Conservation (phyloP, 768 basidiomycete genomes). For the Pisolithus tinctorius region DNA sequence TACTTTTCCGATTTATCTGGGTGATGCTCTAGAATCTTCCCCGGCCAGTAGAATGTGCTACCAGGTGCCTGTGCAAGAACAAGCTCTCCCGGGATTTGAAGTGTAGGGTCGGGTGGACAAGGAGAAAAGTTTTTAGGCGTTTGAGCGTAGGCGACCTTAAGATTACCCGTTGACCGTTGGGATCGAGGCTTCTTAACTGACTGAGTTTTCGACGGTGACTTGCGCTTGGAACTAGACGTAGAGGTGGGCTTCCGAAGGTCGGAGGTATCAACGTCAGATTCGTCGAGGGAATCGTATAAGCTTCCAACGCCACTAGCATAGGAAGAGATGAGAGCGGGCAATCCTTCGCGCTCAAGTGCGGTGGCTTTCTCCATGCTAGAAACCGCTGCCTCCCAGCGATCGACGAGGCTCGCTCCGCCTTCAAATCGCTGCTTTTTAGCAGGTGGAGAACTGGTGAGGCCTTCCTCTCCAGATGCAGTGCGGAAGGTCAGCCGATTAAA, state of each 20-base stretch:
- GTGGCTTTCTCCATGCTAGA: conserved; percentile 38
- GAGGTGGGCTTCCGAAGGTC: conserved; percentile 3
- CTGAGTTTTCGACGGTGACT: conserved; percentile 3
- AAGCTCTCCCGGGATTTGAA: conserved; percentile 63
- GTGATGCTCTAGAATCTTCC: conserved; percentile 46
- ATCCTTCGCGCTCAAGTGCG: conserved; percentile 39
- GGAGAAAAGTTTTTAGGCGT: conserved; percentile 28
- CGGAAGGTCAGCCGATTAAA: conserved; percentile 37
- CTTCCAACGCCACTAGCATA: conserved; percentile 17
- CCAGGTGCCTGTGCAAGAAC: conserved; percentile 42
- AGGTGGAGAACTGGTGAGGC: conserved; percentile 28
- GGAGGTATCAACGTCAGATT: conserved; percentile 16
- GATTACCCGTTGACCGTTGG: conserved; percentile 12
- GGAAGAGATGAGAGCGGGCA: conserved; percentile 36
- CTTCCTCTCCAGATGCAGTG: conserved; percentile 3
- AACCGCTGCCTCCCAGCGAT: conserved; percentile 44
- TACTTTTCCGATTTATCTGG: conserved; percentile 41
- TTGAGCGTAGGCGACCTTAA: conserved; percentile 6
- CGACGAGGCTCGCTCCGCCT: conserved; percentile 18
- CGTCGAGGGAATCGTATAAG: conserved; percentile 22
- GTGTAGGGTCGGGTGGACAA: conserved; percentile 39
- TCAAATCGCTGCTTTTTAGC: conserved; percentile 39
- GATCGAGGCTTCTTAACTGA: conserved; percentile 13
- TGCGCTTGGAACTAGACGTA: neutral
- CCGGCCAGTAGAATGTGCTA: conserved; percentile 56